Evolutionary conservation across 768 basidiomycete species (phyloP).

Genomic region (Tricholoma hemisulphureum): DNA sequence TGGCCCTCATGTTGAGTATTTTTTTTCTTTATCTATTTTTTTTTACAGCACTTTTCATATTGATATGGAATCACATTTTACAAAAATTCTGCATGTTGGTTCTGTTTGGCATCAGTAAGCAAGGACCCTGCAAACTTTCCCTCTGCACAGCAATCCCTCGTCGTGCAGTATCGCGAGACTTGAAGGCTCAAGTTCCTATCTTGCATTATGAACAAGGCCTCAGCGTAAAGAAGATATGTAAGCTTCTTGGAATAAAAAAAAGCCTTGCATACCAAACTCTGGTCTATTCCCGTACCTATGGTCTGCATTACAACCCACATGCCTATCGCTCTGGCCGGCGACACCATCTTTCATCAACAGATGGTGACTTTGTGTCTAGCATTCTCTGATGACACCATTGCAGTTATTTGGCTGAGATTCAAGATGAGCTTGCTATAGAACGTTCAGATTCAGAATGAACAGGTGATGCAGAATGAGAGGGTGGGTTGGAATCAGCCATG

Average conservation of each 20-base stretch:
- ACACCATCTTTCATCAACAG: background rate
- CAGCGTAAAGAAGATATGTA: constrained; percentile 17
- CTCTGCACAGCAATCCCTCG: background rate
- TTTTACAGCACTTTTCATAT: no score
- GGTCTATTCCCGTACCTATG: background rate
- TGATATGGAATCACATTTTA: no score
- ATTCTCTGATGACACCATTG: no score
- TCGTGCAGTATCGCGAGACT: background rate
- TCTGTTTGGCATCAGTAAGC: background rate
- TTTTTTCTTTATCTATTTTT: no score
- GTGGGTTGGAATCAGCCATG: background rate
- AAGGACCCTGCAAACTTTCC: background rate
- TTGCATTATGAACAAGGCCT: constrained; percentile 11
- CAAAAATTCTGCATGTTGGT: background rate
- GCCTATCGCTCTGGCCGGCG: background rate
- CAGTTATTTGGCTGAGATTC: no score
- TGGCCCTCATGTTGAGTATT: no score
- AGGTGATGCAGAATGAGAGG: background rate
- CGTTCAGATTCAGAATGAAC: background rate
- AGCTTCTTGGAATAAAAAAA: constrained; percentile 18
- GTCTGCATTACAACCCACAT: background rate
- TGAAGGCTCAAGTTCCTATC: constrained; percentile 19
- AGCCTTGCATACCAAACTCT: constrained; percentile 2
- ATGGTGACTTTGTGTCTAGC: no score
- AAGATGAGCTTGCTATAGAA: no score